Percentiles rank a stretch among this genome's conserved stretches.
phyloP scores from a whole-genome alignment of 257 asterid species.

The Verbascum thapsus region DNA sequence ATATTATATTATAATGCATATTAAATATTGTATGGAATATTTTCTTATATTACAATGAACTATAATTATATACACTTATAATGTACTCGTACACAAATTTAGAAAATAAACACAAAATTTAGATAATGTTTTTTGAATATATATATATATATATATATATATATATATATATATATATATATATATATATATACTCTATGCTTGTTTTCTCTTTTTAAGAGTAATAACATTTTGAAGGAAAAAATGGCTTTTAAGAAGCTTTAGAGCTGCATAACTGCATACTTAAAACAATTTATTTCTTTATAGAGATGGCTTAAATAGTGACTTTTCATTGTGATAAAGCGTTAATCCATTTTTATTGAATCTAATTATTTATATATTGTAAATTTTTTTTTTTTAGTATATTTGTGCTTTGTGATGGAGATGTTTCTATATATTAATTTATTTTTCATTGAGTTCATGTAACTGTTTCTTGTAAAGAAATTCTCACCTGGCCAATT shows the following conservation, averaged over 20 bases:
- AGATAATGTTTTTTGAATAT: too few species aligned
- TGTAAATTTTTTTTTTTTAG: not conserved
- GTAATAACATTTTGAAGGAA: not conserved
- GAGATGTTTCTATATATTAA: not conserved
- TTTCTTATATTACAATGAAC: too few species aligned
- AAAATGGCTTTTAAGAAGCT: slow-evolving; percentile 27
- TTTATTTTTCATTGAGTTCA: not conserved
- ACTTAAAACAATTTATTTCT: slow-evolving; percentile 2
- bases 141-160: too few species aligned
- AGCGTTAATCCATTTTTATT: slow-evolving; percentile 22
- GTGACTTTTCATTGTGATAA: slow-evolving; percentile 29
- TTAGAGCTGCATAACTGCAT: slow-evolving; percentile 16
- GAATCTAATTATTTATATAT: not conserved
- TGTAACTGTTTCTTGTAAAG: not conserved
- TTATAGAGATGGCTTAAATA: not conserved
- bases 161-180: too few species aligned
- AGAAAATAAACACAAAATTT: too few species aligned
- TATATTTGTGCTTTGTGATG: not conserved
- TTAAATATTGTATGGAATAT: too few species aligned
- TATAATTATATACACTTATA: too few species aligned
- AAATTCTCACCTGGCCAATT: not conserved
- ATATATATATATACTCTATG: too few species aligned
- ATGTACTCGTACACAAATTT: too few species aligned
- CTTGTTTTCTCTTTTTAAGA: too few species aligned
- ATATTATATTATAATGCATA: too few species aligned